Conservation (phyloP, 2,329 filamentous ascomycete genomes). For the Pezicula rhizophila region DNA sequence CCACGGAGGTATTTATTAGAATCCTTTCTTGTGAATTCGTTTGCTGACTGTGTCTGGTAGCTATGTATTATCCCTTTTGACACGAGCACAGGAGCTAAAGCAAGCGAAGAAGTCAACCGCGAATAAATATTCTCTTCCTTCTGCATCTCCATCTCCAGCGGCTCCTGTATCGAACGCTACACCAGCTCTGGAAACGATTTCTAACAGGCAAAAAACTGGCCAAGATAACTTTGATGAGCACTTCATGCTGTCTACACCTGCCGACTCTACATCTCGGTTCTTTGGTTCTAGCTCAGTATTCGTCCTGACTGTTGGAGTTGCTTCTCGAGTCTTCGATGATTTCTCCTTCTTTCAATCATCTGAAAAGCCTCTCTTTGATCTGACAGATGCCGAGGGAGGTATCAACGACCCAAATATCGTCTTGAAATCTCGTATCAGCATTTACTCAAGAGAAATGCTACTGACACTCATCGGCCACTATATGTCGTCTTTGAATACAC, state of each 20-base stretch:
- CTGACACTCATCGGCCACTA: conserved; percentile 21
- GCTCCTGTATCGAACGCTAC: background rate
- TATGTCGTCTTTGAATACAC: conserved; percentile 23
- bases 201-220: too few relatives aligned
- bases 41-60: background rate
- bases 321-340: background rate
- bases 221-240: background rate
- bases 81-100: background rate
- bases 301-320: background rate
- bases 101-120: background rate
- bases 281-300: background rate
- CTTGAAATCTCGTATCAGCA: background rate
- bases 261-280: background rate
- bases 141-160: background rate
- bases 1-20: background rate
- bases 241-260: background rate
- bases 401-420: background rate
- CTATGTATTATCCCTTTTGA: background rate
- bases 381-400: too few relatives aligned
- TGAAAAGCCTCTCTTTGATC: background rate
- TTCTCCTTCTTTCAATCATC: background rate
- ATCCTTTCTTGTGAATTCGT: too few relatives aligned
- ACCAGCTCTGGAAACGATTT: too few relatives aligned
- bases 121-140: background rate
- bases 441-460: background rate